These are phyloP conservation scores for Wickerhamomyces sp. DNA, from an alignment of 1,139 yeast genomes.

Conservation along the genomic window DNA sequence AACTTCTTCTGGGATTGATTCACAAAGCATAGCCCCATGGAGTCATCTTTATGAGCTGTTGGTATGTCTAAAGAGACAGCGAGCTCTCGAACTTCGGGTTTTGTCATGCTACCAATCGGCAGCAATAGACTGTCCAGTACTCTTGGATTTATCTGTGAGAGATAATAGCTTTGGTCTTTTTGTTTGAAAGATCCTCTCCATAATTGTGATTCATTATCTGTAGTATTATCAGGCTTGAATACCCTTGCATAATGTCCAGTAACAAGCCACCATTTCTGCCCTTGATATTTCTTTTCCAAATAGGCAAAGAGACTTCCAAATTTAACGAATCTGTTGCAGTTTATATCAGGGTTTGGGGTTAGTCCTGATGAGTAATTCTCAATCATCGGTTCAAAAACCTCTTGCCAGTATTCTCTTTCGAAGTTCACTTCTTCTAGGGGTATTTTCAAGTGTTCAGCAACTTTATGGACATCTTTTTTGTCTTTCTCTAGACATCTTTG, in stretches of 20 bases:
- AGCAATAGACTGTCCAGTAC: constrained; percentile 52
- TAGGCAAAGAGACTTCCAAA: constrained; percentile 72
- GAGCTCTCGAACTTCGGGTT: constrained; percentile 66
- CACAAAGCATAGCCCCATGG: constrained; percentile 95
- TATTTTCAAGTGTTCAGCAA: constrained; percentile 56
- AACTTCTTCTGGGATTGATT: constrained; percentile 57
- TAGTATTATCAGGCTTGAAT: constrained; percentile 28
- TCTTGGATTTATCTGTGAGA: constrained; percentile 57
- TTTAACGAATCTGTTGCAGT: constrained; percentile 80
- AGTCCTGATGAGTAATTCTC: constrained; percentile 61
- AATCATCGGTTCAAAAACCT: constrained; percentile 91
- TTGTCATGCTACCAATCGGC: constrained; percentile 76
- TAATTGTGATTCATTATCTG: constrained; percentile 39
- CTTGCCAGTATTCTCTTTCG: constrained; percentile 88
- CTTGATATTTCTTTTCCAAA: constrained; percentile 34
- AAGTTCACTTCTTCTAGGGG: constrained; percentile 77
- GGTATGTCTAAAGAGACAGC: constrained; percentile 52
- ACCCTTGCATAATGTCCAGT: constrained; percentile 91
- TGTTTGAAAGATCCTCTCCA: constrained; percentile 53
- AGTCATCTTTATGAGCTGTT: constrained; percentile 79
- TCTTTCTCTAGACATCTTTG: constrained; percentile 75
- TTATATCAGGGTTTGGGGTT: constrained; percentile 95
- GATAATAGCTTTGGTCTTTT: constrained; percentile 90
- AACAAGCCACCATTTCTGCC: constrained; percentile 70
- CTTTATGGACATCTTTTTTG: constrained; percentile 77